Evolutionary conservation across 1,139 yeast species (phyloP), one percentile per base, ranked within the genome.

Genomic region (Candida sp.): DNA sequence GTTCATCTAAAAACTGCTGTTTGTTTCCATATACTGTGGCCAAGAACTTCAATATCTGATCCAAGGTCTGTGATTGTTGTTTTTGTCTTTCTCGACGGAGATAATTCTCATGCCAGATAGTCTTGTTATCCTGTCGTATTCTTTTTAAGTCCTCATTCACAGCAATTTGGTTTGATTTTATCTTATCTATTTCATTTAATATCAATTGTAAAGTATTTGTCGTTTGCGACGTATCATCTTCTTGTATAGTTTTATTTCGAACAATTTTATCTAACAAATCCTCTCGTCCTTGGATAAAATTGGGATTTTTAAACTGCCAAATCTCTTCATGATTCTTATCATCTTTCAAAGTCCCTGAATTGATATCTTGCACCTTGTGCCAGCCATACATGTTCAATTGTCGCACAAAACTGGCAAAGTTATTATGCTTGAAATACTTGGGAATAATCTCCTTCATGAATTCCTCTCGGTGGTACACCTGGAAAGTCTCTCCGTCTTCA

Each of bases 311-410:
- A 66, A 88, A 88, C 61, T 86, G 90, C 87, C 87, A 83, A 46
- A 64, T 67, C 56, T 73, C 74, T 36, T 69, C 73, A 12, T 50
- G 64, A 9, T 52, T 56, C 11, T 57, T 62, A 36, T 70, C 57
- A 45, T 73, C 70, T 45, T 73, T 72, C 65, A 86, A 66, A 2
- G 87, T 77, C 1, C 93, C 93, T 23, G 80, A 75, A 40, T 67
- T 82, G 42, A 84, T 79, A 63, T 85, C 96, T 61, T 82, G 95
- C 5, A 93, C 93, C 66, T 93, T 93, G 66, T 93, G 98, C 90
- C 96, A 93, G 33, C 98, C 99, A 60, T 93, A 93, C 96, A 93
- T 93, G 65, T 93, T 93, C 58, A 93, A 75, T 61, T 93, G 99
- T 47, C 98, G 79, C 6, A 91, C 98, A 70, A 93, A 93, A 53